Base-by-base conservation (phyloP, 2,329 filamentous ascomycete genomes). In the Pyrenochaeta sp. region DNA sequence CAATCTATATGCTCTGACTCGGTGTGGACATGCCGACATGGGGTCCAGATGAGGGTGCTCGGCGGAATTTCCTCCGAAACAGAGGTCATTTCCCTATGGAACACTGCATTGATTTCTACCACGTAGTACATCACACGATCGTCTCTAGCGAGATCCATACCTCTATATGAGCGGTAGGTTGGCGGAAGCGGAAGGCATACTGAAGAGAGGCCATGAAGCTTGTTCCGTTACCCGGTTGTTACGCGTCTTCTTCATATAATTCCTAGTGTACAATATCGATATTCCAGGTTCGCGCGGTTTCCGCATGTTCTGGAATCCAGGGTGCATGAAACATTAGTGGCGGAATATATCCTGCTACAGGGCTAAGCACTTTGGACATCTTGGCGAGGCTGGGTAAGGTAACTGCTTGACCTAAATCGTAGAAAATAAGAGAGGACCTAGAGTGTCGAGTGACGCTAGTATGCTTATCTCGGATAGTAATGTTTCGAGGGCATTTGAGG, bases 291-390 rank as follows among this genome's bases (percentile, higher is more conserved):
- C n/a, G 45, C n/a, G n/a, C 4, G 12, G 2, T 32, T 10, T 15
- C 45, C 28, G n/a, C 28, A 13, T 22, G 25, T 27, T 25, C 40
- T 22, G 36, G 27, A 54, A 54, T 54, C 56, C 49, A 59, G 62
- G 64, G 64, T 63, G 46, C 51, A 59, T 60, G 32, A 61, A 65
- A 65, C 57, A 43, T 62, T 67, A 72, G 71, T 72, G 71, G 72
- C 63, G 69, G 69, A 71, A 69, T 47, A 64, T 61, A 59, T 50
- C 28, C 48, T 44, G 54, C 44, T 48, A 28, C 34, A 51, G 49
- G 36, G 57, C 56, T 59, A 69, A 66, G 59, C 61, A 71, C 62
- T 71, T 58, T 71, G 30, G 27, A 53, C 22, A 8, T 50, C 63
- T 67, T 69, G 64, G 66, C 65, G 36, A 44, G 42, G 27, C 50